Evolutionary conservation across 177 flowering plant genomes (phyloP), one percentile per base, ranked within the genome.

Genomic region (Vitis hybrid): DNA sequence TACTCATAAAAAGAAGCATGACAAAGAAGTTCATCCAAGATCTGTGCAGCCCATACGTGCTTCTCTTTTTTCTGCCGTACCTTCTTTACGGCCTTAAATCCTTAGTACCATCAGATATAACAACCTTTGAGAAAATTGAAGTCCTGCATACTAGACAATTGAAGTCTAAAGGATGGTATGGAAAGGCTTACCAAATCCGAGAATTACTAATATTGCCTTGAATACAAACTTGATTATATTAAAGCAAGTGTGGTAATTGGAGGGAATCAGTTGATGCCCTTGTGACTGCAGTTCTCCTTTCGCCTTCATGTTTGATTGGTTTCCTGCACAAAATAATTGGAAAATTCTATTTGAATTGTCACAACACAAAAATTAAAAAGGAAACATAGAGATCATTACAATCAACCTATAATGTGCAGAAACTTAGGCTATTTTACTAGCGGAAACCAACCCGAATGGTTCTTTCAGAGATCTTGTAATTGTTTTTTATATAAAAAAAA

Each of bases 1-100:
- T 81, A 77, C 65, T 77, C 64, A 35, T 73, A 71, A 17, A 9
- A 3, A 2, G 71, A 58, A 63, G 71, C 35, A 1, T 9, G 11
- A 24, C 60, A 12, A 2, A 84, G 20, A 1, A 83, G 81, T 71
- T 81, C 71, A 18, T 79, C 53, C 84, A 83, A 63, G 62, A 83
- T 32, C 56, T 73, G 79, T 20, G 58, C 32, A 8, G 83, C 56
- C 86, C 84, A 79, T 18, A 11, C 55, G 61, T 83, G 79, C 65
- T 75, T 81, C 73, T 75, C 54, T 66, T 83, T 83, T 66, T 73
- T 73, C 11, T 75, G 68, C 27, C 8, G 4, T 2, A 79, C 48
- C 54, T 71, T 74, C 2, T 4, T 52, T 62, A 77, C 76, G 41
- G 14, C 48, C 2, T 21, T 24, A 27, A 66, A 76, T 20, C 82